Evolutionary conservation across 2,329 filamentous ascomycete genomes (phyloP).

Genomic region (Fusarium pseudoanthophilum): DNA sequence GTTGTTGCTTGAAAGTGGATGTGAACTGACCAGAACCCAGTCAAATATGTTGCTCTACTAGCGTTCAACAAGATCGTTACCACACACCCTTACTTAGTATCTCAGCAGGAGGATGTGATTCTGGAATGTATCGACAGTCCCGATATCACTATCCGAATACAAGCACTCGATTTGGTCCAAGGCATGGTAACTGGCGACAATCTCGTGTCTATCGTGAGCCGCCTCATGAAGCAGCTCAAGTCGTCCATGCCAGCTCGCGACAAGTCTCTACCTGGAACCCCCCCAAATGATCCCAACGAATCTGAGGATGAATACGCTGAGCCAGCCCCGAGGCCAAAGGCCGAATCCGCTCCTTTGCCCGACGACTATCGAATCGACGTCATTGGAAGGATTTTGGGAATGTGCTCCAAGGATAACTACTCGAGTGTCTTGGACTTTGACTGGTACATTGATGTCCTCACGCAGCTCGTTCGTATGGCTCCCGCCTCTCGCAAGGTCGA

Average conservation of each 20-base stretch:
- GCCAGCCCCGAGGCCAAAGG: constrained; percentile 44
- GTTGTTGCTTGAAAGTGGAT: not conserved
- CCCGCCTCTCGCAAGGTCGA: constrained; percentile 59
- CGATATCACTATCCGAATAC: constrained; percentile 94
- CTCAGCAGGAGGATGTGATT: constrained; percentile 95
- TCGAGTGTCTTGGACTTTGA: constrained; percentile 89
- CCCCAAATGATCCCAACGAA: constrained; percentile 59
- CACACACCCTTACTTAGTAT: constrained; percentile 88
- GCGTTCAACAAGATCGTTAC: constrained; percentile 95
- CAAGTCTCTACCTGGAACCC: constrained; percentile 53
- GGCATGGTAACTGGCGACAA: constrained; percentile 95
- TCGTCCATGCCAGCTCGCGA: constrained; percentile 66
- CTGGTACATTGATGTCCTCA: constrained; percentile 94
- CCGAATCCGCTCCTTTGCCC: constrained; percentile 72
- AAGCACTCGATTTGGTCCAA: constrained; percentile 89
- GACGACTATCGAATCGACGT: constrained; percentile 88
- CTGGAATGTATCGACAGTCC: constrained; percentile 95
- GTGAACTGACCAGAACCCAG: constrained; percentile 55
- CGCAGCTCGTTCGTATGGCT: constrained; percentile 82
- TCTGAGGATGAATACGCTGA: constrained; percentile 61
- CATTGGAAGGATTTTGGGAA: constrained; percentile 82
- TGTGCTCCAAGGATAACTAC: constrained; percentile 93
- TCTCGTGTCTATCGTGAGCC: constrained; percentile 83
- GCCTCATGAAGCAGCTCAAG: constrained; percentile 87
- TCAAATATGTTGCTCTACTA: constrained; percentile 96